These are phyloP conservation scores for Phylloporus scabripes DNA, from an alignment of 768 basidiomycete species.

Conservation along the genomic window DNA sequence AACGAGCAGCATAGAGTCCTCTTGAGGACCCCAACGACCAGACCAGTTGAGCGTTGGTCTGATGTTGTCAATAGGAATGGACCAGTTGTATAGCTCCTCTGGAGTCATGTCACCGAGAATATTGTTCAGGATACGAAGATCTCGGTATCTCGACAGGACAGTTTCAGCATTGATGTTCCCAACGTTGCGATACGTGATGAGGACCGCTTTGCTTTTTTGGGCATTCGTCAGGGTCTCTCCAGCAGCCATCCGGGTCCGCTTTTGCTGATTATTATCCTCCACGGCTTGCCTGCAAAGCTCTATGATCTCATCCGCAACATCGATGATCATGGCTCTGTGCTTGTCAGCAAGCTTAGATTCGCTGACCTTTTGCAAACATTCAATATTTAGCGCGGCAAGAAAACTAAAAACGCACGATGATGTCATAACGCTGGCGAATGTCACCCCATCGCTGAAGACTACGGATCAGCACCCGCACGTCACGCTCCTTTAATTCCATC, in stretches of 20 bases:
- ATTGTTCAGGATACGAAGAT: slow-evolving; percentile 82
- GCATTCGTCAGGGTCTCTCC: slow-evolving; percentile 90
- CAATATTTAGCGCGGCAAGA: background rate
- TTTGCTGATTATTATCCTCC: slow-evolving; percentile 75
- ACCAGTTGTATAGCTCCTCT: slow-evolving; percentile 77
- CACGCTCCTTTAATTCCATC: slow-evolving; percentile 95
- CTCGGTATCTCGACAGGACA: slow-evolving; percentile 81
- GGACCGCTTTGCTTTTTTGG: slow-evolving; percentile 95
- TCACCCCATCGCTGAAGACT: slow-evolving; percentile 98
- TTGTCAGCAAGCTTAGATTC: slow-evolving; percentile 92
- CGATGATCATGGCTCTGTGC: slow-evolving; percentile 87
- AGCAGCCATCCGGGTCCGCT: slow-evolving; percentile 65
- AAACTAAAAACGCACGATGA: slow-evolving; percentile 61
- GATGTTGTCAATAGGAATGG: slow-evolving; percentile 87
- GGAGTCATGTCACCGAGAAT: slow-evolving; percentile 58
- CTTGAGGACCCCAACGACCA: slow-evolving; percentile 86
- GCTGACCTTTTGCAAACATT: slow-evolving; percentile 51
- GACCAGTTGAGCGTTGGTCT: slow-evolving; percentile 96
- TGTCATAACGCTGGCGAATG: slow-evolving; percentile 88
- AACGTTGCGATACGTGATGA: slow-evolving; percentile 86
- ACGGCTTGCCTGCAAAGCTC: slow-evolving; percentile 80
- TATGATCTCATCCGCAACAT: slow-evolving; percentile 90
- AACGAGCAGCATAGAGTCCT: slow-evolving; percentile 92
- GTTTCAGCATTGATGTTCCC: slow-evolving; percentile 97
- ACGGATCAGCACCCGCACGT: slow-evolving; percentile 90